Base-by-base conservation (phyloP, 169 alveolate species). In the Blepharisma undulans region DNA sequence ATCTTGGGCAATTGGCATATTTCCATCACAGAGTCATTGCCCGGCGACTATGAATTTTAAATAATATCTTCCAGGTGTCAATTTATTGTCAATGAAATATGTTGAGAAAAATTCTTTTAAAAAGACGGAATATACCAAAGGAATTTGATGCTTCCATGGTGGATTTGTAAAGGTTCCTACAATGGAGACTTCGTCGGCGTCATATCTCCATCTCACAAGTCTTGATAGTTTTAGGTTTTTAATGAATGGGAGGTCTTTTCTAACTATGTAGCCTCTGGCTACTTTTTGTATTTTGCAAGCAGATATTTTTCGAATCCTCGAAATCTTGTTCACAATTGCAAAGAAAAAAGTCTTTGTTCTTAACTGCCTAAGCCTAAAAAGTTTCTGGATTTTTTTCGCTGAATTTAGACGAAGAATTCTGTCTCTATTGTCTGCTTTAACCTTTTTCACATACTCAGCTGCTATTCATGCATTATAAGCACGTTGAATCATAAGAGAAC, bases 21-120 rank as follows among this genome's bases (percentile, higher is more conserved):
- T 21, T 19, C 60, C 33, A 48, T 88, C 79, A 61, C 92, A 88
- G 25, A 76, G 60, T 32, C 87, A 88, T 25, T 34, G 59, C 7
- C 78, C 74, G 21, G 74, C 87, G 48, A 88, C 78, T 32, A 88
- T 88, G 87, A 88, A 88, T 72, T 88, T 88, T 74, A 88, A 8
- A 21, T 88, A 76, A 33, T 88, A 88, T 32, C 36, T 88, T 3
- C 92, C 92, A 2, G 87, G 85, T 1, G 30, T 21, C 27, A 88
- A 18, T 22, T 33, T 18, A 33, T 88, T 74, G n/a, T 76, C 87
- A n/a, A 76, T 21, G 25, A 88, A 88, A 34, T 76, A 88, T 21
- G 85, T 32, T 21, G 92, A 32, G 22, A 34, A 29, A 32, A 76
- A 76, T 16, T 30, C 22, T 29, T 88, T 34, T 14, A 25, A 25